These are phyloP conservation scores for Eucalyptus sp. DNA, from an alignment of 345 rosid species.

Conservation along the genomic window DNA sequence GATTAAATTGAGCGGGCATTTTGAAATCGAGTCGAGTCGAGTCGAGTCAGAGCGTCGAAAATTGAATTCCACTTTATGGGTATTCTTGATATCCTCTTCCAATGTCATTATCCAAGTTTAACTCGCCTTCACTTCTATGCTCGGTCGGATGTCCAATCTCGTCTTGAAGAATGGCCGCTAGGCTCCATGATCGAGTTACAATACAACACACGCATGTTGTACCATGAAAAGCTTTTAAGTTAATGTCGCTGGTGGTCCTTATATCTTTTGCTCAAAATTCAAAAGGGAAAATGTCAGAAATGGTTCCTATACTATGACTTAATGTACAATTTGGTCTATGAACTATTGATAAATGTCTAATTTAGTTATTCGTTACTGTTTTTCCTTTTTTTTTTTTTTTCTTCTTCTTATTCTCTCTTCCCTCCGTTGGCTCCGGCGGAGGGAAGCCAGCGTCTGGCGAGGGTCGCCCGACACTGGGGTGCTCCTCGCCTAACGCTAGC, in stretches of 20 bases:
- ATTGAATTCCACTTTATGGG: not conserved
- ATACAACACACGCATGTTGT: not conserved
- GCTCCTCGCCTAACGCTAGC: accelerated
- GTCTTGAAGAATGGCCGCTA: not conserved
- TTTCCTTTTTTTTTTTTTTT: no score
- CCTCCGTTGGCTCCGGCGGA: no score
- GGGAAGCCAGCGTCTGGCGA: no score
- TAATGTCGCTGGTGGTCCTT: not conserved
- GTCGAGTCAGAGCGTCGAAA: not conserved
- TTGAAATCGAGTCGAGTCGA: not conserved
- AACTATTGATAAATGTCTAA: no score
- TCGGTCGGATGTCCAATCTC: accelerated
- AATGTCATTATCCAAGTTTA: not conserved
- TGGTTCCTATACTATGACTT: no score
- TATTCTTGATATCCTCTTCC: no score
- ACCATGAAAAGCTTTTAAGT: not conserved
- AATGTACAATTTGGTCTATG: no score
- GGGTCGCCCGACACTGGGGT: no score
- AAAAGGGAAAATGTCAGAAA: not conserved
- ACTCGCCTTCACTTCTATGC: not conserved
- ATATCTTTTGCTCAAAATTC: not conserved
- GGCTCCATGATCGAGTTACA: not conserved
- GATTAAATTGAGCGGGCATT: accelerated
- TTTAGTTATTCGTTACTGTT: no score
- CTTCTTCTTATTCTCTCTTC: no score